Conservation (phyloP, 352 stramenopile genomes). For the Phytopythium aichiense region DNA sequence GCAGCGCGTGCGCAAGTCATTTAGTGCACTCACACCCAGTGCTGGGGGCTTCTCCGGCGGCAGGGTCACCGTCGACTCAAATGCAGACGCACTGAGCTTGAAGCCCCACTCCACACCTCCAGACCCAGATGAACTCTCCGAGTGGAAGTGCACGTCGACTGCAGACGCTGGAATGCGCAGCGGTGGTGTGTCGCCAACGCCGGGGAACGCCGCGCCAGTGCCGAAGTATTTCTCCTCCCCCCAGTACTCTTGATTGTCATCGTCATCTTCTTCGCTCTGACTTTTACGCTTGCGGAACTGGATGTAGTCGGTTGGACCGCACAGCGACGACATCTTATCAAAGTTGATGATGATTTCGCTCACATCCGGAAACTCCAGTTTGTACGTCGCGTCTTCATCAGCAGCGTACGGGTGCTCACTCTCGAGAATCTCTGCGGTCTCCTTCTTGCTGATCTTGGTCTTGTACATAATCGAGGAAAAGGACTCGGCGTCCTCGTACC, state of each 20-base stretch:
- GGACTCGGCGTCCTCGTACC: constrained; percentile 10
- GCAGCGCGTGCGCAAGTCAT: constrained; percentile 53
- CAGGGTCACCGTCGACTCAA: constrained; percentile 42
- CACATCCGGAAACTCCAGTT: constrained; percentile 60
- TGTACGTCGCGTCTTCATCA: constrained; percentile 60
- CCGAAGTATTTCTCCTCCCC: constrained; percentile 72
- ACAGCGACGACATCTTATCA: constrained; percentile 67
- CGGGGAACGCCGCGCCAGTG: constrained; percentile 54
- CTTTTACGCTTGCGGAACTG: constrained; percentile 57
- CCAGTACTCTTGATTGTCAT: constrained; percentile 37
- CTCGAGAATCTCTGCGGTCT: constrained; percentile 74
- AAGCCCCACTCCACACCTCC: constrained; percentile 70
- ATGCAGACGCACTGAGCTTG: constrained; percentile 69
- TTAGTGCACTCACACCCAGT: constrained; percentile 31
- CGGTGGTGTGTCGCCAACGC: constrained; percentile 42
- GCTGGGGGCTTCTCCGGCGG: constrained; percentile 54
- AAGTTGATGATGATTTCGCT: constrained; percentile 78
- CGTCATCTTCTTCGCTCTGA: constrained; percentile 9
- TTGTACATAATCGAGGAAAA: constrained; percentile 22
- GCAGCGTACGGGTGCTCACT: constrained; percentile 67
- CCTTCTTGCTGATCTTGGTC: constrained; percentile 48
- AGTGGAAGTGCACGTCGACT: constrained; percentile 75
- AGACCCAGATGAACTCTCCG: constrained; percentile 33
- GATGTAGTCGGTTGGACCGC: constrained; percentile 74
- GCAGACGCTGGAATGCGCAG: constrained; percentile 57